A percentile compares a stretch with the other conserved stretches of the same genome.
Conservation (phyloP, 164 flowering plant genomes). For the Kalanchoe fedtschenkoi region DNA sequence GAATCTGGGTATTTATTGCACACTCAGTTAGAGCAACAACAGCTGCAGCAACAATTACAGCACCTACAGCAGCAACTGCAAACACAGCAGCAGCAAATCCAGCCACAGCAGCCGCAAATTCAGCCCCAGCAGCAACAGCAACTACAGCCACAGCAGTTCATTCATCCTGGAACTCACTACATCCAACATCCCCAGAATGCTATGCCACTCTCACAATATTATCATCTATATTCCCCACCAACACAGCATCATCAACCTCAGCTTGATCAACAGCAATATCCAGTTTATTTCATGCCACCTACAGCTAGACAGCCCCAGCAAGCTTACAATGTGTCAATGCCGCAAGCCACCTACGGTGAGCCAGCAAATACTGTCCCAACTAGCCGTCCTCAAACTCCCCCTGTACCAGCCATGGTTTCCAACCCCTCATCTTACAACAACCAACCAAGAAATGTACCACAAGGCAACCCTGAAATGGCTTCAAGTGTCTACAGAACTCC, state of each 20-base stretch:
- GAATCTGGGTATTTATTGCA: slow-evolving; percentile 46
- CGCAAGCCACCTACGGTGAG: slow-evolving; percentile 38
- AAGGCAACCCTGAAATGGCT: slow-evolving; percentile 41
- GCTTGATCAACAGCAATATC: slow-evolving; percentile 52
- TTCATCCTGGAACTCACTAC: slow-evolving; percentile 55
- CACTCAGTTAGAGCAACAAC: slow-evolving; percentile 27
- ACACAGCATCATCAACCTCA: slow-evolving; percentile 21
- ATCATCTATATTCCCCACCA: slow-evolving; percentile 56
- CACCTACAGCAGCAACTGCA: slow-evolving; percentile 18
- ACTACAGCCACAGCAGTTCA: slow-evolving; percentile 31
- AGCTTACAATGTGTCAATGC: slow-evolving; percentile 42
- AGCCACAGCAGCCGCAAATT: slow-evolving; percentile 17
- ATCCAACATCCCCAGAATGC: slow-evolving; percentile 51
- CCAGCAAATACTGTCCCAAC: slow-evolving; percentile 23
- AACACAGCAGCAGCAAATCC: slow-evolving; percentile 20
- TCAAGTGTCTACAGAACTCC: slow-evolving; percentile 46
- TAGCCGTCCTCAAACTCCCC: slow-evolving; percentile 40
- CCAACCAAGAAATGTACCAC: slow-evolving; percentile 34
- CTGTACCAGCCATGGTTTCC: slow-evolving; percentile 27
- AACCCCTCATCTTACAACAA: slow-evolving; percentile 30
- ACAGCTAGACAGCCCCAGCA: slow-evolving; percentile 47
- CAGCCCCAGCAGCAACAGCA: slow-evolving; percentile 19
- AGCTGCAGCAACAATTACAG: slow-evolving; percentile 14
- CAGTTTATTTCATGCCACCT: slow-evolving; percentile 42
- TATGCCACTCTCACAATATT: slow-evolving; percentile 49